Evolutionary conservation across 805 yeast species (phyloP).

Genomic region (Suhomyces sp.): DNA sequence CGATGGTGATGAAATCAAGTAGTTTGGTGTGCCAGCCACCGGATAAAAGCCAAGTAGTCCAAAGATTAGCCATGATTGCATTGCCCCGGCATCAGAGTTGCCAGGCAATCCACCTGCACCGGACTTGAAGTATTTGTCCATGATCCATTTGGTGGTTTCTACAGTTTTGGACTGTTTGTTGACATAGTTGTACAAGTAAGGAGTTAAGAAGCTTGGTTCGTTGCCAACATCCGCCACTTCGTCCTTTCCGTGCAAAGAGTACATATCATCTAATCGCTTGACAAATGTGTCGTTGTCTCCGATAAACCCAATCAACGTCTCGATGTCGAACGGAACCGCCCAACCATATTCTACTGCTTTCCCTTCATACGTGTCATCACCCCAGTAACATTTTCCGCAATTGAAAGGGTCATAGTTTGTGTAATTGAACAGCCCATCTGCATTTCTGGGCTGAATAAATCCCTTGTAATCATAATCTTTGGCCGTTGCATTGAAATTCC

Average conservation of each 20-base stretch:
- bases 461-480: constrained; percentile 22
- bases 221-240: constrained; percentile 32
- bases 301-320: constrained; percentile 20
- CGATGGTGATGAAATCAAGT: constrained; percentile 30
- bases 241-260: constrained; percentile 22
- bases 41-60: constrained; percentile 34
- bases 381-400: constrained; percentile 35
- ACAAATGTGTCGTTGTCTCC: constrained; percentile 25
- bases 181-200: constrained; percentile 31
- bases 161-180: constrained; percentile 25
- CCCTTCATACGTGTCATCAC: constrained; percentile 31
- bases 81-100: constrained; percentile 38
- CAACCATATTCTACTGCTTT: constrained; percentile 34
- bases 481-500: constrained; percentile 27
- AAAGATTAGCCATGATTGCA: constrained; percentile 37
- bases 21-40: constrained; percentile 32
- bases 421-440: constrained; percentile 24
- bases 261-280: constrained; percentile 34
- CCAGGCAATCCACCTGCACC: constrained; percentile 34
- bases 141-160: constrained; percentile 26
- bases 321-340: constrained; percentile 34
- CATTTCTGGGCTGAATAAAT: constrained; percentile 31
- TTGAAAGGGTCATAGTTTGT: constrained; percentile 26
- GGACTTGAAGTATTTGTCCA: constrained; percentile 20
- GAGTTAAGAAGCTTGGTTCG: constrained; percentile 37